Evolutionary conservation across 441 rosid species (phyloP).

Genomic region (Adansonia gregorii): DNA sequence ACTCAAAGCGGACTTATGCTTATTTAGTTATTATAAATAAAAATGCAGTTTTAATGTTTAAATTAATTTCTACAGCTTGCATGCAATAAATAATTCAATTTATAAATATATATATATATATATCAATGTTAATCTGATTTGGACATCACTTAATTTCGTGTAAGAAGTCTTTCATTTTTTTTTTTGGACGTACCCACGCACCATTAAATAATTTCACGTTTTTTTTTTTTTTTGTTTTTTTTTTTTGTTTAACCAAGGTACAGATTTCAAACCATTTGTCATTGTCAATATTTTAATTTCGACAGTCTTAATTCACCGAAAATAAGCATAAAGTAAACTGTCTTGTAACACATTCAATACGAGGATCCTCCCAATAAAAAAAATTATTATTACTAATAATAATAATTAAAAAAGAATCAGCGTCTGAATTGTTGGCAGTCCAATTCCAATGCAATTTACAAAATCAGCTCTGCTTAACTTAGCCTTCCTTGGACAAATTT

Average conservation of each 20-base stretch:
- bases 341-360: no score
- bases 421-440: not conserved
- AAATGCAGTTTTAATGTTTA: not conserved
- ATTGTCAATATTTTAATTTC: not conserved
- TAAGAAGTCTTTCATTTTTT: not conserved
- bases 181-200: not conserved
- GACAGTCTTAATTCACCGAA: not conserved
- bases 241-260: not conserved
- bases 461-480: not conserved
- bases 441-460: not conserved
- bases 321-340: no score
- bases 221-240: not conserved
- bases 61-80: not conserved
- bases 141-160: not conserved
- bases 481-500: not conserved
- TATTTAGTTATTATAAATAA: not conserved
- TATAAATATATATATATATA: not conserved
- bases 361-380: no score
- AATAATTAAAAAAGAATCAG: not conserved
- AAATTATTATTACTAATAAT: not conserved
- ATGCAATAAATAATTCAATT: not conserved
- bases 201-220: not conserved
- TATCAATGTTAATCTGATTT: not conserved
- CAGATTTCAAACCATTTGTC: not conserved
- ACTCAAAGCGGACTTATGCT: not conserved